These are phyloP conservation scores for Blepharisma undulans DNA, from an alignment of 169 alveolate genomes.

Conservation along the genomic window DNA sequence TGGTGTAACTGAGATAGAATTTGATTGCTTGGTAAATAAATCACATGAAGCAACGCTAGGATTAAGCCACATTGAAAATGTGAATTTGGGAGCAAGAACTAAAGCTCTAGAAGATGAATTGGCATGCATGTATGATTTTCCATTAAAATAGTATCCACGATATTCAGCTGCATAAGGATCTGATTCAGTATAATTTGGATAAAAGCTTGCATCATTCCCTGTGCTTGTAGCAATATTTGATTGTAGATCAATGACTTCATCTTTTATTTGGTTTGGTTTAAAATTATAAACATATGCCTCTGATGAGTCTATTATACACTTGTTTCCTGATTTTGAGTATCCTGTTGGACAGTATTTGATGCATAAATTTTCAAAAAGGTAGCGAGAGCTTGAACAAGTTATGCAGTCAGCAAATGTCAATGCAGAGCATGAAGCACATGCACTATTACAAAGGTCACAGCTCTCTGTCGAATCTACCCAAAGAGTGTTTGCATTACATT, in stretches of 20 bases:
- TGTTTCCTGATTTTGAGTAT: background rate
- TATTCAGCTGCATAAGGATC: background rate
- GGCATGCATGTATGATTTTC: background rate
- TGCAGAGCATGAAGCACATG: background rate
- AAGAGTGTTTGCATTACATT: background rate
- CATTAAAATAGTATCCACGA: background rate
- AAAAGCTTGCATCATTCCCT: background rate
- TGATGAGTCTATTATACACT: background rate
- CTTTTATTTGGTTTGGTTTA: background rate
- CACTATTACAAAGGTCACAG: background rate
- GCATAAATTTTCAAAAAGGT: background rate
- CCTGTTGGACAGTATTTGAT: background rate
- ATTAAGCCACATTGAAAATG: background rate
- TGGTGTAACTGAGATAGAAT: background rate
- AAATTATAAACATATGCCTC: background rate
- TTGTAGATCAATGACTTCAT: background rate
- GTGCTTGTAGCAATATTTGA: background rate
- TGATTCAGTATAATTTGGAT: background rate
- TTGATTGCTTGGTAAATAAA: background rate
- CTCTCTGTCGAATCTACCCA: background rate
- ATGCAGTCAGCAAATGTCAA: background rate
- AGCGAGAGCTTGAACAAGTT: background rate
- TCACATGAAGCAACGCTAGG: background rate
- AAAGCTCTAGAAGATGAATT: background rate
- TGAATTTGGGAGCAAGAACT: background rate